phyloP scores from a whole-genome alignment of 179 eudicot genomes.

The Carnegiea gigantea region DNA sequence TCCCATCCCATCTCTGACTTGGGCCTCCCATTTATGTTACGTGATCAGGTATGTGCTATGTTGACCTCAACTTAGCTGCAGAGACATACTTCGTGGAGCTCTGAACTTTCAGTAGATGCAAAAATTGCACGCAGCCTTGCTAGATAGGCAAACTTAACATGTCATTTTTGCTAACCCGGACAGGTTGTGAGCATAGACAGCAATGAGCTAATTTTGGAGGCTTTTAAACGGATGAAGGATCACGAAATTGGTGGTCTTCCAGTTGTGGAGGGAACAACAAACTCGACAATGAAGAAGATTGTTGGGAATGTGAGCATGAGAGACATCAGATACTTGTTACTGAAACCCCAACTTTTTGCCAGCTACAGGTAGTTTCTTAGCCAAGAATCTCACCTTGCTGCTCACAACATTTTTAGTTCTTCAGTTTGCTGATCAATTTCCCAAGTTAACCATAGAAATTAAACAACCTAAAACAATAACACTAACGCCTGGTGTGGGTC shows the following conservation, averaged over 20 bases:
- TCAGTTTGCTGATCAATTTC: no score
- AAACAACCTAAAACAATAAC: no score
- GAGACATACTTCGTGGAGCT: background rate
- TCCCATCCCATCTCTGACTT: constrained; percentile 62
- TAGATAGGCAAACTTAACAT: background rate
- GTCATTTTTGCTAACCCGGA: constrained; percentile 17
- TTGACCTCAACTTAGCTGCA: background rate
- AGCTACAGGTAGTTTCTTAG: constrained; percentile 51
- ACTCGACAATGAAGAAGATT: constrained; percentile 44
- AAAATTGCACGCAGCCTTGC: background rate
- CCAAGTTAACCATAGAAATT: no score
- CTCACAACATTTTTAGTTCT: no score
- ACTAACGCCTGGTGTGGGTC: no score
- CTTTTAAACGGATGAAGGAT: constrained; percentile 91
- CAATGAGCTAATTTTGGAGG: constrained; percentile 73
- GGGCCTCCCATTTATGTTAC: constrained; percentile 89
- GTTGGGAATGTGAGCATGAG: constrained; percentile 88
- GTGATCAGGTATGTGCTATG: constrained; percentile 51
- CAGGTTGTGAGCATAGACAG: constrained; percentile 69
- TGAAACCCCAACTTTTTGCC: constrained; percentile 72
- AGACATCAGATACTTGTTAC: constrained; percentile 77
- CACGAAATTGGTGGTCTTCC: constrained; percentile 91
- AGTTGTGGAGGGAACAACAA: constrained; percentile 63
- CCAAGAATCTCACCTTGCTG: background rate
- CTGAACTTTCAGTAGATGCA: background rate